These are phyloP conservation scores for Entelexis sorbosivorans DNA, from an alignment of 1,139 yeast species.

Conservation along the genomic window DNA sequence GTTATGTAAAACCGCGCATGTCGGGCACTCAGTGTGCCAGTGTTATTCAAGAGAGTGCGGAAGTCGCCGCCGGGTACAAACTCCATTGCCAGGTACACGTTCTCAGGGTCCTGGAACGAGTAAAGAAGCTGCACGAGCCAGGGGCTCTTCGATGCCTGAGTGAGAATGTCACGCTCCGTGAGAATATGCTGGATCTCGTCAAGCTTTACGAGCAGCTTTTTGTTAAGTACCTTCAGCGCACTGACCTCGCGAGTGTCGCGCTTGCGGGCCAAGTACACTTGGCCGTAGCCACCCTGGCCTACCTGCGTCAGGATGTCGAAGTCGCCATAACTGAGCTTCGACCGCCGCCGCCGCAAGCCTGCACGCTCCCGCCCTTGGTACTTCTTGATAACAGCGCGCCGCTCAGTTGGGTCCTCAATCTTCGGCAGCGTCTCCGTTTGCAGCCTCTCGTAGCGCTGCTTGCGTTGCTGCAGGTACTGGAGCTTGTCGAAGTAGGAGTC, in stretches of 20 bases:
- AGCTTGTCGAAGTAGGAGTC: slow-evolving; percentile 95
- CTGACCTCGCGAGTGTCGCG: slow-evolving; percentile 91
- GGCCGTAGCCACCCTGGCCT: slow-evolving; percentile 99
- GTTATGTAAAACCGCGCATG: slow-evolving; percentile 91
- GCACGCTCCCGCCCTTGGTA: slow-evolving; percentile 81
- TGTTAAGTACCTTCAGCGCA: slow-evolving; percentile 86
- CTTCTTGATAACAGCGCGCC: slow-evolving; percentile 63
- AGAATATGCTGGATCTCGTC: slow-evolving; percentile 94
- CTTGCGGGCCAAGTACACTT: slow-evolving; percentile 83
- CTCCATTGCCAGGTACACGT: slow-evolving; percentile 94
- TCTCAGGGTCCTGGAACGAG: slow-evolving; percentile 88
- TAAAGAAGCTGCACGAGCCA: slow-evolving; percentile 91
- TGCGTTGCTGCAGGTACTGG: slow-evolving; percentile 79
- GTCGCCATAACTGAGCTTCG: slow-evolving; percentile 88
- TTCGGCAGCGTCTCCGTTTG: slow-evolving; percentile 41
- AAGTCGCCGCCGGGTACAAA: slow-evolving; percentile 99
- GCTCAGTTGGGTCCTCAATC: slow-evolving; percentile 40
- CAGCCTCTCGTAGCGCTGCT: slow-evolving; percentile 65
- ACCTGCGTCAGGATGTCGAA: slow-evolving; percentile 95
- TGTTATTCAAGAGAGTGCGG: slow-evolving; percentile 83
- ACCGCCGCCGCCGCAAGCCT: slow-evolving; percentile 71
- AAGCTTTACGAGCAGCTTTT: slow-evolving; percentile 70
- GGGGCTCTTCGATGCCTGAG: slow-evolving; percentile 77
- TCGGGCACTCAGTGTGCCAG: slow-evolving; percentile 84
- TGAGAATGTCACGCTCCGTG: slow-evolving; percentile 91